Conservation (phyloP, 441 rosid species). For the Melastoma candidum region DNA sequence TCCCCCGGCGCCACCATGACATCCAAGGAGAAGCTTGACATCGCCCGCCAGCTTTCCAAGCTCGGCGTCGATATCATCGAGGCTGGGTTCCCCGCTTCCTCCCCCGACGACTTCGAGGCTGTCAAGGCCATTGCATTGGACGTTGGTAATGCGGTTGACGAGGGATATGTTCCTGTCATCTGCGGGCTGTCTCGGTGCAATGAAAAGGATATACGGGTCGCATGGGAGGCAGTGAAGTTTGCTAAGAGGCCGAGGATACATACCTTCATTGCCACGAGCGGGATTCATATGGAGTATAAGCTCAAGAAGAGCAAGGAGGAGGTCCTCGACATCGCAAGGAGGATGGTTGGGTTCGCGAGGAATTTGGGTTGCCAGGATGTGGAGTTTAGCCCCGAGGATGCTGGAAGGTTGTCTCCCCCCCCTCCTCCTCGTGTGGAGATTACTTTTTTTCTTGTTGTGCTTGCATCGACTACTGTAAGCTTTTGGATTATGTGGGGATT, state of each 20-base stretch:
- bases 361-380: conserved; percentile 80
- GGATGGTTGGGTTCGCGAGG: conserved; percentile 54
- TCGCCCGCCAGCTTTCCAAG: conserved; percentile 73
- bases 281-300: conserved; percentile 75
- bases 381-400: conserved; percentile 90
- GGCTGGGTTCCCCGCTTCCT: conserved; percentile 85
- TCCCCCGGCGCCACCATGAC: conserved; percentile 88
- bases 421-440: too few species aligned
- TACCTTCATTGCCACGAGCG: conserved; percentile 77
- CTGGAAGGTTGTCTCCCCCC: conserved; percentile 49
- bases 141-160: conserved; percentile 51
- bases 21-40: conserved; percentile 69
- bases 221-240: conserved; percentile 83
- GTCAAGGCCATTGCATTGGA: conserved; percentile 60
- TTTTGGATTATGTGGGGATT: background rate
- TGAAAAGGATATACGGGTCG: conserved; percentile 59
- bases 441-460: background rate
- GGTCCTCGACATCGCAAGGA: conserved; percentile 61
- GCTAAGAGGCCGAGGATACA: conserved; percentile 82
- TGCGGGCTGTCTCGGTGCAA: conserved; percentile 85
- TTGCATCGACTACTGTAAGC: background rate
- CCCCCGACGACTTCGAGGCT: conserved; percentile 76
- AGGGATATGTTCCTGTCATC: conserved; percentile 75
- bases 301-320: conserved; percentile 63
- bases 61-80: conserved; percentile 89